phyloP scores from a whole-genome alignment of 1,139 yeast genomes.

The Ashbya aceris region DNA sequence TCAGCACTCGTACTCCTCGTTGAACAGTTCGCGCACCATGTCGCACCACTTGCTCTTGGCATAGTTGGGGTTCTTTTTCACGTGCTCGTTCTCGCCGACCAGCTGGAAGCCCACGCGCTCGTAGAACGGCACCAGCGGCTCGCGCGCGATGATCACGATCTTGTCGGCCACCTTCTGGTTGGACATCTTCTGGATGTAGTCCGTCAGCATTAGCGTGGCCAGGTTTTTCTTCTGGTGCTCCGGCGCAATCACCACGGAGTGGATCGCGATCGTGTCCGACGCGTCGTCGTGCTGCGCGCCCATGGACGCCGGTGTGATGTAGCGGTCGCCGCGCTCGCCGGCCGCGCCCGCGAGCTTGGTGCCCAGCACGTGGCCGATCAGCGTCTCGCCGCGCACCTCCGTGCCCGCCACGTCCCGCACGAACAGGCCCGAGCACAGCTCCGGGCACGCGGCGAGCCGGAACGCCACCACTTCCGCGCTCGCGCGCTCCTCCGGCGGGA shows the following conservation, averaged over 20 bases:
- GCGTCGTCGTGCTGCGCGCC: conserved; percentile 56
- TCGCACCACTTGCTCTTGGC: conserved; percentile 28
- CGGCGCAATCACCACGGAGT: conserved; percentile 70
- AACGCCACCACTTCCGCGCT: conserved; percentile 54
- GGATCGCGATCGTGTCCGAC: conserved; percentile 70
- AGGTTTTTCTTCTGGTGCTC: conserved; percentile 73
- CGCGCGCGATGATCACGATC: conserved; percentile 66
- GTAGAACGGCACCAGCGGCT: conserved; percentile 63
- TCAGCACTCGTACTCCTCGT: conserved; percentile 26
- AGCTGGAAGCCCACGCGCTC: conserved; percentile 61
- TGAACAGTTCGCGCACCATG: conserved; percentile 30
- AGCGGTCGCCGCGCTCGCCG: conserved; percentile 31
- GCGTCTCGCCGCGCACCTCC: conserved; percentile 44
- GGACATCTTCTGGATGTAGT: conserved; percentile 80
- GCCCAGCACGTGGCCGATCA: conserved; percentile 78
- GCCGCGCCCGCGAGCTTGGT: conserved; percentile 51
- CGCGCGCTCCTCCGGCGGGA: conserved; percentile 61
- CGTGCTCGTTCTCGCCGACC: conserved; percentile 25
- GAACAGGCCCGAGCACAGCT: conserved; percentile 79
- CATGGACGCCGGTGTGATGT: conserved; percentile 63
- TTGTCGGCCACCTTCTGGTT: conserved; percentile 81
- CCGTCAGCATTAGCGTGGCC: conserved; percentile 76
- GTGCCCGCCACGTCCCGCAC: conserved; percentile 40
- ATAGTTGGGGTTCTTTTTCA: conserved; percentile 23
- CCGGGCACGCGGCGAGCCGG: conserved; percentile 77